Percentiles rank a stretch among this genome's conserved stretches.
These are phyloP conservation scores for Glonium stellatum DNA, from an alignment of 495 filamentous ascomycete genomes.

Conservation along the genomic window DNA sequence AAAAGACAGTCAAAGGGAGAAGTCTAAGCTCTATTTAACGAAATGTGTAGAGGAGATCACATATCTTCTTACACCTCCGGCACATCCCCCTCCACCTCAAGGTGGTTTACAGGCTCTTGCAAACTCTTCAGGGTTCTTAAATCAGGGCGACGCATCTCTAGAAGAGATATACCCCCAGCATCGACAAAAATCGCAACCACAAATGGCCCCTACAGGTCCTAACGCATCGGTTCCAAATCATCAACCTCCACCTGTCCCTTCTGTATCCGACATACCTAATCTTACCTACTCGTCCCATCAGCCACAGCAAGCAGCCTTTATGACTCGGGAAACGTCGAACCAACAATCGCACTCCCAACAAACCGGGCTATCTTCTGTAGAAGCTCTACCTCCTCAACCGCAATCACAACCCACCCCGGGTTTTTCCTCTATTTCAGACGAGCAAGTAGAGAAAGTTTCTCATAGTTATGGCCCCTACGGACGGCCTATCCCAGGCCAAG, in stretches of 20 bases:
- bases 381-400: constrained; percentile 9
- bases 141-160: constrained; percentile 30
- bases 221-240: constrained; percentile 49
- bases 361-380: constrained; percentile 3
- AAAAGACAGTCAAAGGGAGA: constrained; percentile 36
- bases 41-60: constrained; percentile 43
- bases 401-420: constrained; percentile 18
- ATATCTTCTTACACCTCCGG: constrained; percentile 42
- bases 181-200: constrained; percentile 31
- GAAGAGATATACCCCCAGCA: constrained; percentile 40
- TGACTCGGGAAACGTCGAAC: constrained; percentile 25
- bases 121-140: constrained; percentile 25
- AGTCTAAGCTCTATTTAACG: constrained; percentile 37
- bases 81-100: constrained; percentile 39
- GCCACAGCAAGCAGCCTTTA: constrained; percentile 25
- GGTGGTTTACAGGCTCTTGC: constrained; percentile 20
- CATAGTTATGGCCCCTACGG: constrained; percentile 54
- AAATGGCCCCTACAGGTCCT: constrained; percentile 26
- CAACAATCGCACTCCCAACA: constrained; percentile 21
- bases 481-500: constrained; percentile 39
- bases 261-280: constrained; percentile 36
- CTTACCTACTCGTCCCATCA: constrained; percentile 13
- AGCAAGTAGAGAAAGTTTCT: constrained; percentile 49
- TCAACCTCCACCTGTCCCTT: constrained; percentile 45
- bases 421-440: constrained; percentile 43